These are phyloP conservation scores for Triticum dicoccoides DNA, from an alignment of 176 grass and related monocot genomes.

Conservation along the genomic window DNA sequence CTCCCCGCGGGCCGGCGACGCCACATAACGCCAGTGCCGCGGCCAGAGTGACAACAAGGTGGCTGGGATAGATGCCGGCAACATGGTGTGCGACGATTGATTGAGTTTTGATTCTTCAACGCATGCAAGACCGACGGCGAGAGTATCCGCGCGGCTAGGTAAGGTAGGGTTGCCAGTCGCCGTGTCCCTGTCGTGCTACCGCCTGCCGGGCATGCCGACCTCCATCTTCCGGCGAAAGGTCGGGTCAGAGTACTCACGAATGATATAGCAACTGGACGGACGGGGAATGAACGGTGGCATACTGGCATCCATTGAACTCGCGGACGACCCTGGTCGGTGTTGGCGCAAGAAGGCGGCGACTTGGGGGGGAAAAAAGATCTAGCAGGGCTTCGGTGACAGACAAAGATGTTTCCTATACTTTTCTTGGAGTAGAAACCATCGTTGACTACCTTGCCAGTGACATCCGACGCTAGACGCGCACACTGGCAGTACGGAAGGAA, in stretches of 20 bases:
- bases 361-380: no score
- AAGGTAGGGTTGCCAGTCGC: no score
- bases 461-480: no score
- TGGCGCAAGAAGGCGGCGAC: not conserved
- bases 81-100: no score
- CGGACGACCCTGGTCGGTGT: not conserved
- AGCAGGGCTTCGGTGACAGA: not conserved
- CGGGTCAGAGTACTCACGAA: not conserved
- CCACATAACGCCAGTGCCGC: not conserved
- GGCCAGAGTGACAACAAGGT: no score
- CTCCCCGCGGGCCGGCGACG: not conserved
- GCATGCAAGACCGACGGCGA: not conserved
- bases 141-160: not conserved
- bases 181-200: not conserved
- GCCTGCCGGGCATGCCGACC: not conserved
- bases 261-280: not conserved
- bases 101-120: not conserved
- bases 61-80: no score
- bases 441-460: no score
- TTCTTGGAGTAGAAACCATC: no score
- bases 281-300: not conserved
- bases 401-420: not conserved
- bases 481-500: no score
- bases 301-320: not conserved
- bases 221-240: not conserved